Evolutionary conservation across 2,329 filamentous ascomycete genomes (phyloP), one percentile per base, ranked within the genome.

Genomic region (Pezicula carpinea): DNA sequence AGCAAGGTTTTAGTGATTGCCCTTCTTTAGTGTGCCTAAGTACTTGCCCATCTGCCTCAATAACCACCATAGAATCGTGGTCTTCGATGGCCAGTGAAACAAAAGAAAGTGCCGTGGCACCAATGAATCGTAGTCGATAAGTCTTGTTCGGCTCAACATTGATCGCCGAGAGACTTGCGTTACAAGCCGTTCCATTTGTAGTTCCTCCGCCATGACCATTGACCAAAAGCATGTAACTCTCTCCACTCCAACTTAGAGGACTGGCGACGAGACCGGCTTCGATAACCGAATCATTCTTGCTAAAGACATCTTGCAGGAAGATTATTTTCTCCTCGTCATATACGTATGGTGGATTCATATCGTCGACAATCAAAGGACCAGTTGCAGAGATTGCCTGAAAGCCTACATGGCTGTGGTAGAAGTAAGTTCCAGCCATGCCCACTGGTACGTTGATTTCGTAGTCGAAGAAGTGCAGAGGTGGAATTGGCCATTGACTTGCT

Each of bases 311-410:
- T 4, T 71, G 68, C 2, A 85, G 62, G 10, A 72, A 60, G 2
- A 86, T 48, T 3, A 78, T 70, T 0, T 75, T 68, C 21, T 87
- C 83, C 2, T 77, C 81, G 46, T 86, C 79, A 53, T 83, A 86
- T 0, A 71, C 34, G 52, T 82, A 85, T 0, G 81, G 81, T 6
- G 42, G n/a, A 23, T 50, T 41, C 17, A 38, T 7, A 10, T 57
- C 55, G 39, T 75, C 69, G 8, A 80, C 65, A 39, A 79, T 75
- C 21, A 80, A 57, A 0, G 73, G 64, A 0, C 76, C 76, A 10
- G 66, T 54, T 3, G 69, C 70, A 32, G 74, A 70, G 3, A 73
- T 61, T 0, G 73, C 70, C 53, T 79, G 74, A 45, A 79, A 75
- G 1, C 70, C 74, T 18, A 79, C 68, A 47, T 79, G 76, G 0